Evolutionary conservation across 306 rosid species (phyloP).

Genomic region (Canavalia gladiata): DNA sequence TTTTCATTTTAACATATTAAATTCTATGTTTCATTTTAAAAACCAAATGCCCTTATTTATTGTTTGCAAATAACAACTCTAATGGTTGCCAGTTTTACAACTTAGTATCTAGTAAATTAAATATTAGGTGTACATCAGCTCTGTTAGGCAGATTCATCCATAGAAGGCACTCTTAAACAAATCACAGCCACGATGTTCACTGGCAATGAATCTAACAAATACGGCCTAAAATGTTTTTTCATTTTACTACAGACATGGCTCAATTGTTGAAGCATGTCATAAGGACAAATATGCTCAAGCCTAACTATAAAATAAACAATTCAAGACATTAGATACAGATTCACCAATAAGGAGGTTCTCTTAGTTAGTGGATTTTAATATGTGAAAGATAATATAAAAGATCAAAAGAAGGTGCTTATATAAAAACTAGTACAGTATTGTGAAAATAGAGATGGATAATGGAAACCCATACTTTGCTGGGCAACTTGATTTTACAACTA

Average conservation of each 20-base stretch:
- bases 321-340: slow-evolving; percentile 33
- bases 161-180: slow-evolving; percentile 25
- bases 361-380: slow-evolving; percentile 10
- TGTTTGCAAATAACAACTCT: slow-evolving; percentile 23
- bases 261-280: slow-evolving; percentile 20
- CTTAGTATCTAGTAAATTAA: background rate
- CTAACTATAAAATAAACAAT: background rate
- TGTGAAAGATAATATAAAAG: slow-evolving; percentile 25
- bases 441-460: slow-evolving; percentile 29
- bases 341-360: slow-evolving; percentile 33
- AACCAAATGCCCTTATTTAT: slow-evolving; percentile 10
- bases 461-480: slow-evolving; percentile 82
- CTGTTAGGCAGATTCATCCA: slow-evolving; percentile 25
- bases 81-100: slow-evolving; percentile 18
- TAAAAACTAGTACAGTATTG: slow-evolving; percentile 28
- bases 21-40: slow-evolving; percentile 8
- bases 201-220: slow-evolving; percentile 29
- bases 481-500: slow-evolving; percentile 85
- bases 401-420: slow-evolving; percentile 18
- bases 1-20: slow-evolving; percentile 38
- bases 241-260: slow-evolving; percentile 15
- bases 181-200: slow-evolving; percentile 30
- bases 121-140: background rate
- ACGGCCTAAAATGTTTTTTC: background rate
- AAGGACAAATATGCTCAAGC: slow-evolving; percentile 21